Conservation (phyloP, 352 stramenopile species). For the Phytopythium oedochilum region DNA sequence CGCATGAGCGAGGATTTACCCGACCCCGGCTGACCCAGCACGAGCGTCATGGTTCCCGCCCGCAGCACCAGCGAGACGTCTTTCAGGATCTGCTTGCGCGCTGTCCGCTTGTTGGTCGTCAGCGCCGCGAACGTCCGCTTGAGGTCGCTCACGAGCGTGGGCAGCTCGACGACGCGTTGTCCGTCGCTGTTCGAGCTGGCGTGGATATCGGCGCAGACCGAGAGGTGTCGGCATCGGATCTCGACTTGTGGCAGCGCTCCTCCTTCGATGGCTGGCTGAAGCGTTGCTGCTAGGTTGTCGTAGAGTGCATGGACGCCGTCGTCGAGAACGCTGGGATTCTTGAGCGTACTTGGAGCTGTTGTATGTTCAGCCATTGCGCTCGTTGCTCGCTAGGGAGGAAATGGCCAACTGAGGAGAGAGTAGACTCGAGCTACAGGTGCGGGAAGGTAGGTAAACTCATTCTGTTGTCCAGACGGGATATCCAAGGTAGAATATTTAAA, state of each 20-base stretch:
- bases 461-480: too few relatives aligned
- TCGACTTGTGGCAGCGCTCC: slow-evolving; percentile 20
- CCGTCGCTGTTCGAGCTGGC: slow-evolving; percentile 15
- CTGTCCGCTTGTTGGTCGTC: slow-evolving; percentile 1
- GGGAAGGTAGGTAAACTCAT: too few relatives aligned
- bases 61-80: slow-evolving; percentile 6
- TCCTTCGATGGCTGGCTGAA: slow-evolving; percentile 3
- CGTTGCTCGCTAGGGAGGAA: neutral
- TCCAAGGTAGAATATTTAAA: too few relatives aligned
- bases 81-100: slow-evolving; percentile 14
- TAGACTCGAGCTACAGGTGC: too few relatives aligned
- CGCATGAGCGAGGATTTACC: slow-evolving; percentile 9
- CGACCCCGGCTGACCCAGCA: slow-evolving; percentile 10
- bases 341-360: too few relatives aligned
- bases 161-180: slow-evolving; percentile 1
- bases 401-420: neutral
- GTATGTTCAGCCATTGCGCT: too few relatives aligned
- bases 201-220: slow-evolving; percentile 21
- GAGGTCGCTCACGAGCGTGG: slow-evolving; percentile 10
- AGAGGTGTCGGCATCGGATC: slow-evolving; percentile 22
- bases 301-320: neutral
- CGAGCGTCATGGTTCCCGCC: slow-evolving; percentile 14
- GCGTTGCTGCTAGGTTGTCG: slow-evolving; percentile 11
- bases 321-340: neutral
- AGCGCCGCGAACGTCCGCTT: neutral